Evolutionary conservation across 257 asterid genomes (phyloP).

Genomic region (Osmanthus fragrans): DNA sequence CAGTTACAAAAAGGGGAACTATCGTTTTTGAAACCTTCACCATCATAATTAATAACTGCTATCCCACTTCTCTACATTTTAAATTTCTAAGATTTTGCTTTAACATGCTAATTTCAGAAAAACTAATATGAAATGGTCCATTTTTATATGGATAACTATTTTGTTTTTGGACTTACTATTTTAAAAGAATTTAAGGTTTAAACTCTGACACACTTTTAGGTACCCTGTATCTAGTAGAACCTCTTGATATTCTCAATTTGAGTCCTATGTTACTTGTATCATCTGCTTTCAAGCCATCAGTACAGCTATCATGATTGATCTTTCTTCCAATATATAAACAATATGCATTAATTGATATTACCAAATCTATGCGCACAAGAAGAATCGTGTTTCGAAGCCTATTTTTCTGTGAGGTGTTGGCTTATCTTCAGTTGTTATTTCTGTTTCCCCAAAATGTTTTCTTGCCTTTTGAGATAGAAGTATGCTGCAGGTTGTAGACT

Average conservation of each 20-base stretch:
- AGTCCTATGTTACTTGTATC: not conserved
- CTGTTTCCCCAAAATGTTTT: not conserved
- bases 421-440: slow-evolving; percentile 7
- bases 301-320: not conserved
- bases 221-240: not conserved
- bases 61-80: not conserved
- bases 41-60: not conserved
- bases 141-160: not conserved
- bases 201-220: not conserved
- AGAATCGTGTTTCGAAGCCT: not conserved
- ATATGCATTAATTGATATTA: slow-evolving; percentile 1
- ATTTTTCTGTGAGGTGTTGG: slow-evolving; percentile 7
- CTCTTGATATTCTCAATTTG: not conserved
- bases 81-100: not conserved
- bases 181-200: too few relatives aligned
- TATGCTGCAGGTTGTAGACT: slow-evolving; percentile 83
- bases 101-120: not conserved
- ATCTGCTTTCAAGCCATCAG: not conserved
- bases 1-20: not conserved
- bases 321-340: not conserved
- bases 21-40: not conserved
- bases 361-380: not conserved
- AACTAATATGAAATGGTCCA: not conserved
- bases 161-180: not conserved
- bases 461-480: slow-evolving; percentile 29